A percentile compares a stretch with the other conserved stretches of the same genome.
Conservation (phyloP, 2,329 filamentous ascomycete genomes). For the Epichloe scottii region DNA sequence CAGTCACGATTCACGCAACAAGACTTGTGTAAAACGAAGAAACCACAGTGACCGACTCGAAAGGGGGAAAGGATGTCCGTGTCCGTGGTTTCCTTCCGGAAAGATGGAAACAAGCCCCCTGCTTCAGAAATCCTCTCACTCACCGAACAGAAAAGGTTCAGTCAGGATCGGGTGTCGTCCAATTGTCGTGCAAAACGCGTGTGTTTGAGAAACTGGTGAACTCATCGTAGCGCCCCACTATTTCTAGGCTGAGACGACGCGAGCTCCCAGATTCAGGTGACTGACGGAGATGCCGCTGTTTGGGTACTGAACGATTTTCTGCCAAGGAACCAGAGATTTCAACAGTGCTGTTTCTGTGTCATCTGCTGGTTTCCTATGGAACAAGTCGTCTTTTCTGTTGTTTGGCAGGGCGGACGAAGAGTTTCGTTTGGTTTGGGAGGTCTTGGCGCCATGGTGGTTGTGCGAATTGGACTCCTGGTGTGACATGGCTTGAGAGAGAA, state of each 20-base stretch:
- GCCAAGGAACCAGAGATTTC: too few relatives aligned
- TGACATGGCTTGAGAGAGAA: neutral
- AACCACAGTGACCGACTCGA: too few relatives aligned
- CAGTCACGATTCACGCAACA: neutral
- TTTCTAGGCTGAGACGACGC: neutral
- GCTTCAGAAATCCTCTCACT: neutral
- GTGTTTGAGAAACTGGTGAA: neutral
- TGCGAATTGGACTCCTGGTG: too few relatives aligned
- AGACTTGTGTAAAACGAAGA: too few relatives aligned
- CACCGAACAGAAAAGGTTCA: too few relatives aligned
- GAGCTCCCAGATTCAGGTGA: neutral
- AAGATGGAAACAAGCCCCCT: neutral
- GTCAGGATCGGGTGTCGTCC: neutral
- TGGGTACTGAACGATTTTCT: too few relatives aligned
- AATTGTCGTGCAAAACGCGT: neutral
- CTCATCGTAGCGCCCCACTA: neutral
- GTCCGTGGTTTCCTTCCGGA: neutral
- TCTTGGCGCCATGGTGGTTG: too few relatives aligned
- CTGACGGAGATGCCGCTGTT: neutral
- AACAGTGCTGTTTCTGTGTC: too few relatives aligned
- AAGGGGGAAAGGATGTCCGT: too few relatives aligned
- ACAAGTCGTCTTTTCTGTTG: neutral
- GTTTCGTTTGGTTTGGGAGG: neutral
- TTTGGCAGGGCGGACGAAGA: neutral
- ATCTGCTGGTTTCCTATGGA: neutral